These are phyloP conservation scores for Eucommia ulmoides DNA, from an alignment of 257 asterid species.

Conservation along the genomic window DNA sequence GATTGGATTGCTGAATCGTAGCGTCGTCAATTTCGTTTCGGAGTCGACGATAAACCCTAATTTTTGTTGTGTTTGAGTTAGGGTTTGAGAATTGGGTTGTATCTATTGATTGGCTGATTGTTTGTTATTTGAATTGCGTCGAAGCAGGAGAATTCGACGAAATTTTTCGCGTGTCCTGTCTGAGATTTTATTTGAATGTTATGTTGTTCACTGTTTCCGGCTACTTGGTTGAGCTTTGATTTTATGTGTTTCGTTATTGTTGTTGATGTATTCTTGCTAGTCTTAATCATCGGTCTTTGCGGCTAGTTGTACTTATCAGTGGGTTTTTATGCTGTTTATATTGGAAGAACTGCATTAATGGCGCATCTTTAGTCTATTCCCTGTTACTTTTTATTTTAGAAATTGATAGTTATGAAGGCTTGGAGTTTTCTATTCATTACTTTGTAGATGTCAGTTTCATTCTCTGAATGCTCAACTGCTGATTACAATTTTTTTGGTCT, in stretches of 20 bases:
- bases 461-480: too few relatives aligned
- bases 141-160: conserved; percentile 17
- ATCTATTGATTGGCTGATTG: conserved; percentile 5
- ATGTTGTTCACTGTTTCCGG: not conserved
- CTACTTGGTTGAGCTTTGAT: not conserved
- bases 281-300: too few relatives aligned
- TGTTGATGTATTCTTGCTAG: not conserved
- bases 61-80: conserved; percentile 21
- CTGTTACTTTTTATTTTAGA: too few relatives aligned
- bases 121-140: conserved; percentile 10
- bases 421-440: too few relatives aligned
- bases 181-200: conserved; percentile 1
- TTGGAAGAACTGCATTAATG: too few relatives aligned
- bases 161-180: conserved; percentile 5
- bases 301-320: too few relatives aligned
- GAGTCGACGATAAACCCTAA: conserved; percentile 40
- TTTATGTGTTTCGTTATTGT: not conserved
- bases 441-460: too few relatives aligned
- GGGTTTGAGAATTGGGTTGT: conserved; percentile 25
- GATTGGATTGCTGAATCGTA: not conserved
- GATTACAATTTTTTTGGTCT: too few relatives aligned
- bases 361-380: too few relatives aligned
- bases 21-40: conserved; percentile 6
- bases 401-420: too few relatives aligned
- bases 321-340: too few relatives aligned